Evolutionary conservation across 805 yeast species (phyloP).

Genomic region (Myxozyma mucilagina): DNA sequence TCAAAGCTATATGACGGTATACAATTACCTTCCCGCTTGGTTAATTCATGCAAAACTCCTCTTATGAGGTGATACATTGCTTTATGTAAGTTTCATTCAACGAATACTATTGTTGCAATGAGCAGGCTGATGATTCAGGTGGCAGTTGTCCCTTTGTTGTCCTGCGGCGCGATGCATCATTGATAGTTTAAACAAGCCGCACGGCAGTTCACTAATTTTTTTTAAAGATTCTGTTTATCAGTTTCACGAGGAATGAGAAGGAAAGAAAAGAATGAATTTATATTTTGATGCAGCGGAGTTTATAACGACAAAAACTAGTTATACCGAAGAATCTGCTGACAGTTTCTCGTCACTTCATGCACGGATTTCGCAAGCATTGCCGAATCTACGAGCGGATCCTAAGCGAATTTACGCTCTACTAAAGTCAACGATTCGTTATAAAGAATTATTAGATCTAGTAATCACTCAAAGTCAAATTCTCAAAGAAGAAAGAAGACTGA

Average conservation of each 20-base stretch:
- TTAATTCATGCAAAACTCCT: constrained; percentile 60
- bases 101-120: not conserved
- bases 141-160: too few relatives aligned
- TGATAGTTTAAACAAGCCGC: not conserved
- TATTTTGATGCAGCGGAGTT: constrained; percentile 31
- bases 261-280: constrained; percentile 24
- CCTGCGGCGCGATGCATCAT: not conserved
- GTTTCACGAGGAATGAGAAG: not conserved
- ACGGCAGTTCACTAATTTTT: not conserved
- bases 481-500: constrained; percentile 46
- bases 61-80: constrained; percentile 67
- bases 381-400: constrained; percentile 58
- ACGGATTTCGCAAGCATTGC: not conserved
- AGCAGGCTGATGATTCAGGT: not conserved
- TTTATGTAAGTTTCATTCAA: not conserved
- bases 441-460: constrained; percentile 60
- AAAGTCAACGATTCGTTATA: constrained; percentile 71
- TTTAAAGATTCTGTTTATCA: not conserved
- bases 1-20: not conserved
- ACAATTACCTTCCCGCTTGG: constrained; percentile 52
- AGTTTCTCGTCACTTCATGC: constrained; percentile 10
- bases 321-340: not conserved
- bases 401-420: constrained; percentile 86
- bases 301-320: constrained; percentile 16
- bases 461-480: constrained; percentile 50